Evolutionary conservation across 306 rosid species (phyloP), one percentile per base, ranked within the genome.

Genomic region (Hylodesmum podocarpum): DNA sequence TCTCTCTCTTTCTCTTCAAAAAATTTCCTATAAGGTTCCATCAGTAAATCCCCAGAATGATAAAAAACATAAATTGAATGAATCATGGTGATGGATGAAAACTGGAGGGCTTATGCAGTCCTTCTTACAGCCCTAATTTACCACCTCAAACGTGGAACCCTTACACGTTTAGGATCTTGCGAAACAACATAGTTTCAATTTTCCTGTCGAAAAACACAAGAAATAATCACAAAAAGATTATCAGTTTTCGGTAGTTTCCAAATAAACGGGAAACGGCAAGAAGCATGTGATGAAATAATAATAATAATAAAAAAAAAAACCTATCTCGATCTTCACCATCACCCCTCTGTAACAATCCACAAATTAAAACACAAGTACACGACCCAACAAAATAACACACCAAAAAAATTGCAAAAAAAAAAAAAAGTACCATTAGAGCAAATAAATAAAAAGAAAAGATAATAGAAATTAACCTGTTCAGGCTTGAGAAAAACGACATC

Each of bases 401-500:
- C 16, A 37, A 66, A 3, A 3, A 24, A 16, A 2, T 4, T 5
- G 10, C 5, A 27, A 18, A 24, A 9, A 5, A 13, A 5, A 61
- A 65, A 28, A 14, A 4, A 0, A 74, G n/a, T 12, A 18, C 12
- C 9, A 55, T 63, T 25, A 14, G 21, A 33, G 22, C 8, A 40
- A 44, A 25, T 19, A 1, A 8, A 22, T 54, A 18, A 4, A 2
- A 12, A 12, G 3, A 13, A 5, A 57, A 21, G 67, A 51, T 54
- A 16, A 0, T 5, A 58, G 11, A 57, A 57, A 83, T 75, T 80
- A 10, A 94, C 98, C 98, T 91, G 93, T 27, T 94, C 96, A 0
- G 97, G 98, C 31, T 81, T 79, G 79, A 94, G 87, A 73, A 89
- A 75, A 3, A 91, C 98, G 14, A 59, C 14, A 79, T 89, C 92